Percentiles rank a stretch among this genome's conserved stretches.
These are phyloP conservation scores for Nyssa sinensis DNA, from an alignment of 148 eudicot species.

Conservation along the genomic window DNA sequence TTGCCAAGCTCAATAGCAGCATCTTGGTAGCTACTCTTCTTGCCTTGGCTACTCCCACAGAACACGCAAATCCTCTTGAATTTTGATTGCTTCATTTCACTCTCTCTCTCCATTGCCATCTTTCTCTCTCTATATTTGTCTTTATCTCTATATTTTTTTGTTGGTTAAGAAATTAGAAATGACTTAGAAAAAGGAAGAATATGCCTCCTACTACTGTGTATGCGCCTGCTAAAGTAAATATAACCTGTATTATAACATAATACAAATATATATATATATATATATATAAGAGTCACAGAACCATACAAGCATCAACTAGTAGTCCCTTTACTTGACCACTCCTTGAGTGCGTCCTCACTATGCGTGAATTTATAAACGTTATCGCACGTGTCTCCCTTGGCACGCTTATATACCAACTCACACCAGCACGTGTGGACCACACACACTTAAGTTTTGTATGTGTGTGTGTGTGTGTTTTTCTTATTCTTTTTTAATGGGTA, in stretches of 20 bases:
- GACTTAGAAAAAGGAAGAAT: slow-evolving; percentile 2
- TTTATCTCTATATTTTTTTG: neutral
- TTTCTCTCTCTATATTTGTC: slow-evolving; percentile 6
- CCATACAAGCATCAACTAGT: neutral
- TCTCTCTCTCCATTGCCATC: slow-evolving; percentile 59
- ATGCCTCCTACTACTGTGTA: neutral
- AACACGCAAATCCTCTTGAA: slow-evolving; percentile 95
- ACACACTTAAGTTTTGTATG: too few species aligned
- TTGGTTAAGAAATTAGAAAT: slow-evolving; percentile 5
- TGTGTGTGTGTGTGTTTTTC: too few species aligned
- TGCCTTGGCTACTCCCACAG: slow-evolving; percentile 99
- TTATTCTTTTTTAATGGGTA: too few species aligned
- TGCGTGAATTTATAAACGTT: slow-evolving; percentile 15
- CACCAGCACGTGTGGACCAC: slow-evolving; percentile 24
- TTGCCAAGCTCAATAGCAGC: slow-evolving; percentile 95
- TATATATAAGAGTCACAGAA: neutral
- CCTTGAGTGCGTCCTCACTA: slow-evolving; percentile 17
- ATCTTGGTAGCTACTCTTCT: slow-evolving; percentile 90
- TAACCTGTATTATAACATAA: too few species aligned
- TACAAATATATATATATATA: neutral
- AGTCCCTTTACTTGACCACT: slow-evolving; percentile 19
- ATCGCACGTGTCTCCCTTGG: slow-evolving; percentile 32
- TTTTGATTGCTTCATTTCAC: slow-evolving; percentile 56
- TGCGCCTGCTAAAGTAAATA: neutral
- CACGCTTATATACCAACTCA: neutral